These are phyloP conservation scores for Epipyxis sp. DNA, from an alignment of 108 stramenopile species.

Conservation along the genomic window DNA sequence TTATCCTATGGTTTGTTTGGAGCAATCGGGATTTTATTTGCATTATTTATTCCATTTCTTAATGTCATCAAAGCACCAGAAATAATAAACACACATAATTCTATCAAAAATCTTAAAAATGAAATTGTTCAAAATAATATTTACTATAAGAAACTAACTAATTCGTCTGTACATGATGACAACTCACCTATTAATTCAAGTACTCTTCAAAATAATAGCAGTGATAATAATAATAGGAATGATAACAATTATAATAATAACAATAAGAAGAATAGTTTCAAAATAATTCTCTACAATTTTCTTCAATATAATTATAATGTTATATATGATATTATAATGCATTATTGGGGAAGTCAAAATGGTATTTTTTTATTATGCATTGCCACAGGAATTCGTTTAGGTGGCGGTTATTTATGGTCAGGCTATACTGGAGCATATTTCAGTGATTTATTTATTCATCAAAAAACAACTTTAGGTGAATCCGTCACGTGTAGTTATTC, in stretches of 20 bases:
- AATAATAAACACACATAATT: not conserved
- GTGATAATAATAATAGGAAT: not conserved
- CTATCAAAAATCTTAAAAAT: too few relatives aligned
- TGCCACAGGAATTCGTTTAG: slow-evolving; percentile 11
- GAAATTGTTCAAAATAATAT: not conserved
- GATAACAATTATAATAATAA: not conserved
- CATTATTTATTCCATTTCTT: not conserved
- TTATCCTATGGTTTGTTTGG: slow-evolving; percentile 8
- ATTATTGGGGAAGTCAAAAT: not conserved
- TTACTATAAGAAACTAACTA: not conserved
- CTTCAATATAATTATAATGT: not conserved
- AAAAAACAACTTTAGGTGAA: too few relatives aligned
- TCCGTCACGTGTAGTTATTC: too few relatives aligned
- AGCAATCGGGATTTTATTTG: not conserved
- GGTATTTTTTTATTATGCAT: slow-evolving; percentile 7
- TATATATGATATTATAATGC: not conserved
- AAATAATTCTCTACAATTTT: not conserved
- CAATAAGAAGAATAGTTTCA: too few relatives aligned
- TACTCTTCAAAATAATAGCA: not conserved
- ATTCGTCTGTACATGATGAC: not conserved
- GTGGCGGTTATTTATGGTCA: slow-evolving; percentile 31
- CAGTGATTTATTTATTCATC: not conserved
- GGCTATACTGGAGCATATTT: slow-evolving; percentile 7
- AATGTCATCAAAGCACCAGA: not conserved
- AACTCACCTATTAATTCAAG: not conserved